Base-by-base conservation (phyloP, 352 stramenopile species). In the Saprolegnia parasitica region DNA sequence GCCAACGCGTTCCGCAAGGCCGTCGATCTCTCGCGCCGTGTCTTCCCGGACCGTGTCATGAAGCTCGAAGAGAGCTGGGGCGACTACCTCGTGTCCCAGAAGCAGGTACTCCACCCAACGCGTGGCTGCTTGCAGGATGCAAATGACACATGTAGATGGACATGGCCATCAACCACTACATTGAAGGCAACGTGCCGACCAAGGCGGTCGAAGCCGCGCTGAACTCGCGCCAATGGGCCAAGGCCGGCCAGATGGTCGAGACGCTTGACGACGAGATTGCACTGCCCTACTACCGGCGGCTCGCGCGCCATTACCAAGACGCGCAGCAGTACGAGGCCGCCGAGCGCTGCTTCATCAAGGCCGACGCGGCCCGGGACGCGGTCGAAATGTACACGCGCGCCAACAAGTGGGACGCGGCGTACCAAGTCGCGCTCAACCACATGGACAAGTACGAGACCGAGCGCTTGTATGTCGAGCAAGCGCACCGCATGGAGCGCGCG, bases 151-250 rank as follows among this genome's bases (percentile, higher is more conserved):
- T 56, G 20, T 70, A 70, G 66, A 91, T 97, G 76, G 95, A 98
- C 72, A 97, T 97, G 88, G 95, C 95, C 20, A 98, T 98, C 73
- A 97, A 97, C 75, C 93, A 98, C 75, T 98, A 97, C 78, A 98
- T 98, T 45, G 93, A 98, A 78, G 93, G 91, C 0, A 96, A 96
- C 56, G 89, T 93, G 4, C 81, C 88, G 26, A 93, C 78, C 20
- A 98, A 98, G 72, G 95, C 93, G 2, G 93, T 98, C 9, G 87
- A 97, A 54, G 92, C 94, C 3, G 91, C 91, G 35, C 77, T 98
- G 16, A 95, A 93, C 76, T 94, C 90, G n/a, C 77, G 93, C 11
- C 92, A 98, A 71, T 98, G 90, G 92, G 84, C 81, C 63, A 98
- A 97, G 73, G 95, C 95, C 0, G 82, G 84, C 2, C 92, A 98